Conservation (phyloP, 2,329 filamentous ascomycete genomes). For the Arthrobotrys iridis region DNA sequence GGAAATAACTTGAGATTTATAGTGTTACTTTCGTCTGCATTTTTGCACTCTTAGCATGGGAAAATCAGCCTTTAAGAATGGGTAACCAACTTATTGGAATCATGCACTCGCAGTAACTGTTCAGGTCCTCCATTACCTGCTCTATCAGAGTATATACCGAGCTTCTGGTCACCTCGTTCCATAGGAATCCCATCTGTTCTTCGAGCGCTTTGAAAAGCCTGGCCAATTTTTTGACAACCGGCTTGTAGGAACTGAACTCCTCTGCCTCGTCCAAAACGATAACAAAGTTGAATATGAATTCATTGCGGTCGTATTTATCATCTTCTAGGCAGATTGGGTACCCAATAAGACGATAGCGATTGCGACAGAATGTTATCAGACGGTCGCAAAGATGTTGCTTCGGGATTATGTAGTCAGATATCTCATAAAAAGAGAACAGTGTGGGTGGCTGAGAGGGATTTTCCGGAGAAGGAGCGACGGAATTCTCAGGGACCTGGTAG, state of each 20-base stretch:
- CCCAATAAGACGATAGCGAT: conserved; percentile 82
- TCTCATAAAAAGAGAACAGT: conserved; percentile 83
- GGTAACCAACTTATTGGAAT: conserved; percentile 81
- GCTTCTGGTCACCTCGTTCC: conserved; percentile 68
- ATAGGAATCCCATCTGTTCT: conserved; percentile 86
- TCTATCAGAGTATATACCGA: conserved; percentile 86
- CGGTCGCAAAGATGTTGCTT: conserved; percentile 95
- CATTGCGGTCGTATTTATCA: conserved; percentile 84
- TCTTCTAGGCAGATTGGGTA: conserved; percentile 89
- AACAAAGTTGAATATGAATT: conserved; percentile 99
- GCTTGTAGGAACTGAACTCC: conserved; percentile 77
- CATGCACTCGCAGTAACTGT: conserved; percentile 98
- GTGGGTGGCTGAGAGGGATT: conserved; percentile 66
- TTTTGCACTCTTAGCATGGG: background rate
- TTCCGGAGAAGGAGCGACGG: conserved; percentile 64
- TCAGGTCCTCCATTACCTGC: conserved; percentile 83
- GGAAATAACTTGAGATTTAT: conserved; percentile 97
- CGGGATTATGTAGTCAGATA: conserved; percentile 93
- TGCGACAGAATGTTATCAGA: conserved; percentile 78
- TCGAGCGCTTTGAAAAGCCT: conserved; percentile 88
- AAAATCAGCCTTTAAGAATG: background rate
- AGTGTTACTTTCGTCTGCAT: conserved; percentile 84
- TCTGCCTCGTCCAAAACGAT: conserved; percentile 77
- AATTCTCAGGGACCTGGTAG: conserved; percentile 72
- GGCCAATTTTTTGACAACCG: conserved; percentile 85